phyloP scores from a whole-genome alignment of 495 filamentous ascomycete species.

The Penicillium coffeae region DNA sequence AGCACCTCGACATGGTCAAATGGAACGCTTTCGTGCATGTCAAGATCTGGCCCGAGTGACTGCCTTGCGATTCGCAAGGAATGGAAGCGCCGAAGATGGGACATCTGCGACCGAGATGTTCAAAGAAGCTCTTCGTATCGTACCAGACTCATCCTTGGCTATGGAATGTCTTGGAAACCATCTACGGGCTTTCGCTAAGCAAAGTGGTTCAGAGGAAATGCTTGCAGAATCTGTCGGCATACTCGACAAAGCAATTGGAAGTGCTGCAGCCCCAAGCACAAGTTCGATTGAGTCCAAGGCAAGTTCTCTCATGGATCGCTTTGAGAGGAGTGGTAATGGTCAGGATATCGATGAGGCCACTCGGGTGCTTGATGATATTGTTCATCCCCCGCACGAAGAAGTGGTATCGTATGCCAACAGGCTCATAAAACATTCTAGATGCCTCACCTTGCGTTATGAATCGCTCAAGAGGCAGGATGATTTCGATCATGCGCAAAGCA shows the following conservation, averaged over 20 bases:
- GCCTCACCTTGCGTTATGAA: neutral
- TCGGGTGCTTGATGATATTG: neutral
- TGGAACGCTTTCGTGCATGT: neutral
- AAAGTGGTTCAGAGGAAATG: conserved; percentile 2
- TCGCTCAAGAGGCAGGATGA: neutral
- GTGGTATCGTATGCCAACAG: neutral
- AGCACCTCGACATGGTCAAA: conserved; percentile 1
- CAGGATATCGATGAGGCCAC: neutral
- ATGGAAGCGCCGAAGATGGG: neutral
- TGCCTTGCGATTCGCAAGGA: neutral
- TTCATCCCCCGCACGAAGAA: neutral
- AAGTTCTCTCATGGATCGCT: neutral
- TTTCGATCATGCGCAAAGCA: neutral
- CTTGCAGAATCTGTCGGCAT: neutral
- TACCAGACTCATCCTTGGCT: conserved; percentile 1
- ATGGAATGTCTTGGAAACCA: conserved; percentile 5
- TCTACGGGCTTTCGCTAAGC: neutral
- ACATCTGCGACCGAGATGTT: neutral
- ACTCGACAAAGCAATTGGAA: neutral
- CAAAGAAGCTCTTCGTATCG: conserved; percentile 1
- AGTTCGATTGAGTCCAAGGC: neutral
- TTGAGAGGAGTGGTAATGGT: neutral
- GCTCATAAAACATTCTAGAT: neutral
- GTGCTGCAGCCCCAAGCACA: neutral
- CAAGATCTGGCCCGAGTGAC: conserved; percentile 3